A percentile compares a stretch with the other conserved stretches of the same genome.
phyloP scores from a whole-genome alignment of 768 basidiomycete species.

The Melanogaster broomeanus region DNA sequence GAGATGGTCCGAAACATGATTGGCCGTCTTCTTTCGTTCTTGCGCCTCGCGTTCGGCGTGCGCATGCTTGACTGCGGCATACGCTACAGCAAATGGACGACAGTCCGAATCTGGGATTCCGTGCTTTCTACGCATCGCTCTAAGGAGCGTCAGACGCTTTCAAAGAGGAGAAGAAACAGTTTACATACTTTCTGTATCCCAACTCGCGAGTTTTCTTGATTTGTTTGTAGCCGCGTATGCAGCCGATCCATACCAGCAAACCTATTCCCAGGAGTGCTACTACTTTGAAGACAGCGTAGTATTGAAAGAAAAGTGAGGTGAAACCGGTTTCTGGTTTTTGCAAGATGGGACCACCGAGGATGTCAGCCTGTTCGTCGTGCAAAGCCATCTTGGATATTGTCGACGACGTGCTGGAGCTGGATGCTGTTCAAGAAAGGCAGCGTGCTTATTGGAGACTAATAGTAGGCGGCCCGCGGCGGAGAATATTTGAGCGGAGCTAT shows the following conservation, averaged over 20 bases:
- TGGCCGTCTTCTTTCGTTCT: slow-evolving; percentile 35
- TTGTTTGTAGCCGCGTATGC: slow-evolving; percentile 43
- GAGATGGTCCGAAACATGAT: slow-evolving; percentile 26
- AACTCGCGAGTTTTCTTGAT: slow-evolving; percentile 63
- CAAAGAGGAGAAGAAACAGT: neutral
- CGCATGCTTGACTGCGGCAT: slow-evolving; percentile 63
- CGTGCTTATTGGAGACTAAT: slow-evolving; percentile 8
- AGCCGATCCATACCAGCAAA: slow-evolving; percentile 36
- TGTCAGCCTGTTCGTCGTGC: slow-evolving; percentile 67
- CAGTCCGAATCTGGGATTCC: slow-evolving; percentile 85
- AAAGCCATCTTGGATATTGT: slow-evolving; percentile 44
- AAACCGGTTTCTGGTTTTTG: slow-evolving; percentile 34
- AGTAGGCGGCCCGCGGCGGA: slow-evolving; percentile 23
- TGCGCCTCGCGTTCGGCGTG: slow-evolving; percentile 54
- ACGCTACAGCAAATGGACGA: slow-evolving; percentile 87
- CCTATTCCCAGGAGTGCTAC: slow-evolving; percentile 37
- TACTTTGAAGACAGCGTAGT: slow-evolving; percentile 38
- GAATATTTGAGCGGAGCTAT: slow-evolving; percentile 23
- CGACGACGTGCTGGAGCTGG: slow-evolving; percentile 20
- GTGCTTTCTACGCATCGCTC: slow-evolving; percentile 71
- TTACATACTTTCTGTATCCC: slow-evolving; percentile 62
- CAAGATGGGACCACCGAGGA: slow-evolving; percentile 60
- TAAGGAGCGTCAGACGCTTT: slow-evolving; percentile 30
- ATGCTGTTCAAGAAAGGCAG: slow-evolving; percentile 20
- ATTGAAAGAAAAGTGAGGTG: slow-evolving; percentile 34